Conservation (phyloP, 345 rosid species). For the Gossypioides kirkii region DNA sequence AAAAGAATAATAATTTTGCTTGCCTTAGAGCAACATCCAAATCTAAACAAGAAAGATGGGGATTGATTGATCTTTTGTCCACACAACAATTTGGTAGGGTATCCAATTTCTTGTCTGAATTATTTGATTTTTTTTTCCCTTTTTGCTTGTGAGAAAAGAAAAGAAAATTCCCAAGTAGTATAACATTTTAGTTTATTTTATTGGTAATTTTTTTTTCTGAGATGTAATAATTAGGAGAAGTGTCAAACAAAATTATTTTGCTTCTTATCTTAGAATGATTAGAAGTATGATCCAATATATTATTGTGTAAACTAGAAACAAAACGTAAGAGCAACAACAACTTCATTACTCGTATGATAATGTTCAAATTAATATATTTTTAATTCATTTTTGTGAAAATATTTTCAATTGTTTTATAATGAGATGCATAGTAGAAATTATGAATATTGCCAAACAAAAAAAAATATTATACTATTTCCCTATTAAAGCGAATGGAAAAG, state of each 20-base stretch:
- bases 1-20: conserved; percentile 1
- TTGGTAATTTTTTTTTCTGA: not conserved
- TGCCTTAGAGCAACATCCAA: conserved; percentile 7
- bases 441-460: not conserved
- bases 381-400: not conserved
- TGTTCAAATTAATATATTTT: not conserved
- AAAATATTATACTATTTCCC: not conserved
- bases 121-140: not conserved
- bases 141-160: conserved; percentile 9
- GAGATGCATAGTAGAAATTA: not conserved
- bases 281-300: not conserved
- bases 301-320: not conserved
- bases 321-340: not conserved
- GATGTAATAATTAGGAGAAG: not conserved
- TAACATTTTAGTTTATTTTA: not conserved
- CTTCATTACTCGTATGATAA: not conserved
- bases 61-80: conserved; percentile 8
- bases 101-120: not conserved
- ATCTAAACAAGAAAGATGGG: conserved; percentile 9
- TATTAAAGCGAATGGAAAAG: not conserved
- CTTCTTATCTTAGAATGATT: not conserved
- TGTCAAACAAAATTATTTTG: not conserved
- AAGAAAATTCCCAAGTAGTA: not conserved
- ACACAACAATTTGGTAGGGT: conserved; percentile 10
- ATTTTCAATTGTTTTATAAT: not conserved